These are phyloP conservation scores for Candida glucosophila DNA, from an alignment of 1,139 yeast species.

Conservation along the genomic window DNA sequence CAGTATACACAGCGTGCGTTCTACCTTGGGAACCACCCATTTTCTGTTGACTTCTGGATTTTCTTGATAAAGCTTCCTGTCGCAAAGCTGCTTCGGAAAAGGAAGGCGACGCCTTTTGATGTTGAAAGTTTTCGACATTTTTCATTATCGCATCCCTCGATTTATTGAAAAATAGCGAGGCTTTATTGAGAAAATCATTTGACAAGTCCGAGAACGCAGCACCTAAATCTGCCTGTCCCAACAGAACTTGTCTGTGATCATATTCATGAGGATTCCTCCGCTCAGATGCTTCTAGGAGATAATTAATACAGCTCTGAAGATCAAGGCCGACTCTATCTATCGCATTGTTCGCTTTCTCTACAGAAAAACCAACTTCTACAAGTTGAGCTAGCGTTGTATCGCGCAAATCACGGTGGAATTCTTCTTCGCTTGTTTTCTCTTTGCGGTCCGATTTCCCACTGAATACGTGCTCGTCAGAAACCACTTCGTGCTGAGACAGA, in stretches of 20 bases:
- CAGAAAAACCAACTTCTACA: slow-evolving; percentile 71
- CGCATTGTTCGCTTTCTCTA: slow-evolving; percentile 55
- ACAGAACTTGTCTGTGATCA: not conserved
- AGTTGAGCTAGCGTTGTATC: slow-evolving; percentile 63
- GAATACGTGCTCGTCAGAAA: too few relatives aligned
- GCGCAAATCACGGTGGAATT: slow-evolving; percentile 4
- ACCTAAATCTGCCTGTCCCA: slow-evolving; percentile 10
- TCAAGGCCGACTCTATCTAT: slow-evolving; percentile 49
- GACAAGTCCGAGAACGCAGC: slow-evolving; percentile 52
- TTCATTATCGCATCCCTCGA: slow-evolving; percentile 57
- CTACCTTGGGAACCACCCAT: slow-evolving; percentile 40
- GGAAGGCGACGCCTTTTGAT: slow-evolving; percentile 34
- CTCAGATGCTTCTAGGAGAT: slow-evolving; percentile 39
- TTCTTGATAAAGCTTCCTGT: slow-evolving; percentile 28
- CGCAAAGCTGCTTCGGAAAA: slow-evolving; percentile 39
- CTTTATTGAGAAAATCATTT: slow-evolving; percentile 52
- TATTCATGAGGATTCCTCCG: slow-evolving; percentile 5
- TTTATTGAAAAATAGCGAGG: slow-evolving; percentile 50
- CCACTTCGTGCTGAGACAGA: slow-evolving; percentile 8
- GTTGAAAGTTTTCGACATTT: slow-evolving; percentile 55
- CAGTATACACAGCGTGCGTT: slow-evolving; percentile 32
- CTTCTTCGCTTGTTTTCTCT: slow-evolving; percentile 1
- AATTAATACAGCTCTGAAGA: slow-evolving; percentile 59
- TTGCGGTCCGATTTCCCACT: too few relatives aligned
- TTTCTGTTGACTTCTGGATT: slow-evolving; percentile 27